Conservation (phyloP, 1,139 yeast species). For the Zygoascus hellenicus region DNA sequence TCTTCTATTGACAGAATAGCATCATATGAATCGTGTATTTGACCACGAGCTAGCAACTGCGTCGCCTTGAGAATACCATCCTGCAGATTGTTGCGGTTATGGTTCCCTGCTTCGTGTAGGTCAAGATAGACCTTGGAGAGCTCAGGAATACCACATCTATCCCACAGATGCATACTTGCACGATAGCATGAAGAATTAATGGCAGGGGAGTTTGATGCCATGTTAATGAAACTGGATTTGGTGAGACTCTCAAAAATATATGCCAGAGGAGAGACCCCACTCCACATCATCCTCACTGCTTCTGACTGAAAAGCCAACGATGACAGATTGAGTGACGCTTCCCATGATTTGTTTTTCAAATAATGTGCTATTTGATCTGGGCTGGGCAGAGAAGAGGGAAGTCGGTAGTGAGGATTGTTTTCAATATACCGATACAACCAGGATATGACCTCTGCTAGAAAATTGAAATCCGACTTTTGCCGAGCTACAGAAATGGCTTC, state of each 20-base stretch:
- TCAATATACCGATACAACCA: conserved; percentile 74
- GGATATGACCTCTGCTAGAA: conserved; percentile 69
- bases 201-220: conserved; percentile 30
- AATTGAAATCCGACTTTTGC: conserved; percentile 70
- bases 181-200: conserved; percentile 28
- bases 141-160: conserved; percentile 22
- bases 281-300: conserved; percentile 46
- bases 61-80: conserved; percentile 17
- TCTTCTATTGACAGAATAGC: conserved; percentile 14
- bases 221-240: conserved; percentile 49
- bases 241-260: conserved; percentile 48
- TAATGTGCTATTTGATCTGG: conserved; percentile 59
- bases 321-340: conserved; percentile 46
- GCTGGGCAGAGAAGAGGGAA: conserved; percentile 30
- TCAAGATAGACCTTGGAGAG: conserved; percentile 22
- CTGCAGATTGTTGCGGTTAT: conserved; percentile 14
- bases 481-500: conserved; percentile 88
- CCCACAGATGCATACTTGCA: conserved; percentile 28
- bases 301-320: conserved; percentile 58
- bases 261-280: conserved; percentile 43
- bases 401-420: conserved; percentile 48
- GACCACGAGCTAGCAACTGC: conserved; percentile 19
- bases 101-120: conserved; percentile 7
- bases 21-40: conserved; percentile 15
- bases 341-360: conserved; percentile 53